These are phyloP conservation scores for Acarospora socialis DNA, from an alignment of 2,329 filamentous ascomycete species.

Conservation along the genomic window DNA sequence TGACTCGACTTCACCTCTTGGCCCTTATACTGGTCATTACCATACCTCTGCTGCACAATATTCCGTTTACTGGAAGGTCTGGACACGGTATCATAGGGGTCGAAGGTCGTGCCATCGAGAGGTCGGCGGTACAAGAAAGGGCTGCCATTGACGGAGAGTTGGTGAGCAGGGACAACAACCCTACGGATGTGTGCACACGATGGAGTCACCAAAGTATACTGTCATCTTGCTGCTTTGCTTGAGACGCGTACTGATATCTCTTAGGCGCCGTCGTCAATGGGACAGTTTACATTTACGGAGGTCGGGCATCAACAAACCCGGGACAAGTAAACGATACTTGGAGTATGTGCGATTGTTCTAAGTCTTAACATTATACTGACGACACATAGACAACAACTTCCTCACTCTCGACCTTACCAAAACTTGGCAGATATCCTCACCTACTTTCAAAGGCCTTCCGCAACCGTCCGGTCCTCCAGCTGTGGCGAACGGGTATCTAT, in stretches of 20 bases:
- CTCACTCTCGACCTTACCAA: conserved; percentile 56
- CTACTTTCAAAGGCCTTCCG: conserved; percentile 47
- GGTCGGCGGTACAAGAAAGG: conserved; percentile 2
- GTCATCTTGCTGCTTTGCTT: too few relatives aligned
- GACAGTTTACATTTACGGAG: conserved; percentile 63
- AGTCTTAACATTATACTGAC: conserved; percentile 7
- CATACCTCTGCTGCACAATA: conserved; percentile 11
- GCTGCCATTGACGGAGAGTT: conserved; percentile 4
- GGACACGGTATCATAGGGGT: conserved; percentile 9
- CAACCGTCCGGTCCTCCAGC: conserved; percentile 55
- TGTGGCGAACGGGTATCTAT: conserved; percentile 59
- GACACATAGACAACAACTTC: conserved; percentile 46
- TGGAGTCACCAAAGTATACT: conserved; percentile 56
- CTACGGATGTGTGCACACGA: conserved; percentile 46
- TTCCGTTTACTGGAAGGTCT: conserved; percentile 6
- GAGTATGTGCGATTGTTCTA: conserved; percentile 38
- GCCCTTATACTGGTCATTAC: conserved; percentile 11
- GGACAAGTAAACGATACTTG: conserved; percentile 51
- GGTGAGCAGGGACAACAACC: conserved; percentile 29
- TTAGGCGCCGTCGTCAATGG: conserved; percentile 59
- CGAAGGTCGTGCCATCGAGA: conserved; percentile 9
- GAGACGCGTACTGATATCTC: too few relatives aligned
- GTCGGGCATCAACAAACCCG: conserved; percentile 43
- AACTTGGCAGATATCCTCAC: conserved; percentile 54
- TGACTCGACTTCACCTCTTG: conserved; percentile 7